Conservation (phyloP, 2,329 filamentous ascomycete species). For the Alternaria sp. region DNA sequence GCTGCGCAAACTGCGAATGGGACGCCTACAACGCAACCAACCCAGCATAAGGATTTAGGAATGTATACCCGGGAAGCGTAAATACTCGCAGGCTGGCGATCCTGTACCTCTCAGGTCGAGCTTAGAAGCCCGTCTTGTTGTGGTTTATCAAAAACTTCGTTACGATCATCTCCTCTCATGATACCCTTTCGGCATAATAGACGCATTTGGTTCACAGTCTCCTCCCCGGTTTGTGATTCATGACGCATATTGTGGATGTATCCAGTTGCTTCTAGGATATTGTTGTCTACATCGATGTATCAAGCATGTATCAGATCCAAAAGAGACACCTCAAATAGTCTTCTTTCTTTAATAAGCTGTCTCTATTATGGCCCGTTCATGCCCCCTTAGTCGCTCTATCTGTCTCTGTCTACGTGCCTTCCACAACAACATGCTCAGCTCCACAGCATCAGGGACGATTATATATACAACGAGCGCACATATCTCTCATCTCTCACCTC, state of each 20-base stretch:
- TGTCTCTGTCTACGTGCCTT: neutral
- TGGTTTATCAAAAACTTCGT: neutral
- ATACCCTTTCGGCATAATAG: constrained; percentile 35
- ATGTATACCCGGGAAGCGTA: neutral
- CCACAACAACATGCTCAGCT: neutral
- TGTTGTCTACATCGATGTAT: neutral
- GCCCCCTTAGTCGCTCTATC: neutral
- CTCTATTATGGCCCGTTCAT: neutral
- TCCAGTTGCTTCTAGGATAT: neutral
- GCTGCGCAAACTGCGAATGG: neutral
- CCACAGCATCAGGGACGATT: neutral
- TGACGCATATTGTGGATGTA: neutral
- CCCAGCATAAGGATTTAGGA: neutral
- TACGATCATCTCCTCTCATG: constrained; percentile 42
- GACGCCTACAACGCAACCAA: neutral
- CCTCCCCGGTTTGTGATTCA: neutral
- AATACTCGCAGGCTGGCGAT: neutral
- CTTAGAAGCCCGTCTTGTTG: neutral
- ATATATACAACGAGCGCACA: neutral
- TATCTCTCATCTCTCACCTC: neutral
- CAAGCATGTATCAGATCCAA: neutral
- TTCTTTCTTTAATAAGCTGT: neutral
- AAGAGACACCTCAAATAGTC: neutral
- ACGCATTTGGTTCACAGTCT: neutral
- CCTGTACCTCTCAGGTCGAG: neutral